Conservation (phyloP, 352 stramenopile genomes). For the Aphanomyces invadans region DNA sequence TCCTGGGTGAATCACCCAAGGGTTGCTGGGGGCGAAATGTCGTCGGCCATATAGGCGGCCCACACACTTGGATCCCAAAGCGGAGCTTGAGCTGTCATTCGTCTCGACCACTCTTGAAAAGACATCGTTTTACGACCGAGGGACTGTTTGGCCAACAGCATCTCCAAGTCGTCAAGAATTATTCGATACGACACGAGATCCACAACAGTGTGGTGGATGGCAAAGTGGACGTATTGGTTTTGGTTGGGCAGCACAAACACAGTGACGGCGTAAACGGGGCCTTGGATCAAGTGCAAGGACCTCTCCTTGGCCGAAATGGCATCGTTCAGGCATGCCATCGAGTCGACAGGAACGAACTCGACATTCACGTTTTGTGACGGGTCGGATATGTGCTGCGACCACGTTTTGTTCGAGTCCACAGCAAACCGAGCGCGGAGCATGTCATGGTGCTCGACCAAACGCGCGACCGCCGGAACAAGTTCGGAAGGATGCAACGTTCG, state of each 20-base stretch:
- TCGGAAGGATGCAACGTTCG: not conserved
- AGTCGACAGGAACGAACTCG: not conserved
- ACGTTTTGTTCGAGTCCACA: not conserved
- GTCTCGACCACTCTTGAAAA: not conserved
- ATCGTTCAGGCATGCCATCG: not conserved
- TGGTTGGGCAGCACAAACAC: not conserved
- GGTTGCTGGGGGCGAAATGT: not conserved
- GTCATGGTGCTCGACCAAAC: not conserved
- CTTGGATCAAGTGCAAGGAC: not conserved
- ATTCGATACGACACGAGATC: conserved; percentile 6
- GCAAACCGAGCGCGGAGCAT: not conserved
- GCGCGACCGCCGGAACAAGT: not conserved
- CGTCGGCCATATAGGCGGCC: not conserved
- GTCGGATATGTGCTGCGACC: not conserved
- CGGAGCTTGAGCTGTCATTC: not conserved
- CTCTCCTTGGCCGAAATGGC: not conserved
- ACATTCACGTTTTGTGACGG: not conserved
- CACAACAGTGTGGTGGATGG: not conserved
- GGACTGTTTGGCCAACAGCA: not conserved
- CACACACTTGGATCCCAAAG: not conserved
- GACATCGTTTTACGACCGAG: not conserved
- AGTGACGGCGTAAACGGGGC: not conserved
- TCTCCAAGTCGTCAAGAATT: not conserved
- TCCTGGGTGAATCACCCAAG: not conserved
- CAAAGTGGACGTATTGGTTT: not conserved